Base-by-base conservation (phyloP, 2,329 filamentous ascomycete species). In the Monosporascus sp. region DNA sequence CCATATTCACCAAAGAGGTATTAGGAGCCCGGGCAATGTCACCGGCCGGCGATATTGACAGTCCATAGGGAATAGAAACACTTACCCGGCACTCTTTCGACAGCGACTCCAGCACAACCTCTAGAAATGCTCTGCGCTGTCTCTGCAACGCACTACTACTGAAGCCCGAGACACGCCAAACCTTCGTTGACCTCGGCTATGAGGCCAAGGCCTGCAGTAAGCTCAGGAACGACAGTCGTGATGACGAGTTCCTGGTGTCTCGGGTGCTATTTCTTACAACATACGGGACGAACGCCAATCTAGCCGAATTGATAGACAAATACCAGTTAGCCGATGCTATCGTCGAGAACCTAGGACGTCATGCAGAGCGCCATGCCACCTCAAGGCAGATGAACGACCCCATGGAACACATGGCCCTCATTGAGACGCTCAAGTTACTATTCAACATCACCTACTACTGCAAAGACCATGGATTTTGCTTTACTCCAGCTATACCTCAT, bases 391-490 rank as follows among this genome's bases (percentile, higher is more conserved):
- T 63, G 11, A 59, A 59, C 14, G 73, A 82, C 43, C 79, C 81
- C 0, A 88, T 92, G 79, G 84, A 88, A 58, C 84, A 88, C 54
- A 84, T 93, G 82, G 91, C 92, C 0, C 77, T 97, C 38, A 79
- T 78, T 8, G 93, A 97, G 69, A 93, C 88, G 0, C 74, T 94
- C 49, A 97, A 96, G 65, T 78, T 97, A 41, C 73, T 96, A 50
- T 97, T 95, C 77, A 97, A 97, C 69, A 78, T 96, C 51, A 88
- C 88, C 2, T 86, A 92, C 62, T 85, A 86, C 63, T 87, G 86
- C 60, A 82, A 85, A 4, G 78, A 85, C 43, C 77, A 86, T 26
- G 71, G 74, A 5, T 68, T 75, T 1, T 72, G 76, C 0, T 95
- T 97, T 65, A 83, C 83, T 1, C 74, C 80, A 22, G 84, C 87